Evolutionary conservation across 495 filamentous ascomycete species (phyloP).

Genomic region (Talaromyces ruber): DNA sequence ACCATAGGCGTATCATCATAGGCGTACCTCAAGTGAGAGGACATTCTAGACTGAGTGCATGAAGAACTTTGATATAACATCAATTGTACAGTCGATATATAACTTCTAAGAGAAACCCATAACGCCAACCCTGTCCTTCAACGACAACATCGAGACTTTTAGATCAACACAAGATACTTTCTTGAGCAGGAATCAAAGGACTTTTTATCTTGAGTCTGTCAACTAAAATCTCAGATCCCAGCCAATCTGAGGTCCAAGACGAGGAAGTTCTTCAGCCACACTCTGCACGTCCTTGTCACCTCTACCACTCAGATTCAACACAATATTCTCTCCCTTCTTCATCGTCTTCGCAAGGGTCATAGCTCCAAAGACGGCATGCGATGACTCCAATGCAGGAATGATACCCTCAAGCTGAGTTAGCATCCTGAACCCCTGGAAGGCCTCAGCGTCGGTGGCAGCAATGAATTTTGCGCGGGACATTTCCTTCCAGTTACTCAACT

Average conservation of each 20-base stretch:
- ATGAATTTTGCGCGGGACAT: slow-evolving; percentile 76
- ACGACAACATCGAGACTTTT: not conserved
- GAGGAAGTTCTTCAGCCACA: slow-evolving; percentile 89
- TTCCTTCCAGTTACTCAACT: slow-evolving; percentile 90
- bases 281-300: slow-evolving; percentile 99
- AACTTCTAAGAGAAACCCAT: not conserved
- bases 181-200: not conserved
- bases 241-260: slow-evolving; percentile 80
- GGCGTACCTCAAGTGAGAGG: too few species aligned
- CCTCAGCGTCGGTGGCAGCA: slow-evolving; percentile 85
- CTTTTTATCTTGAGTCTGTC: not conserved
- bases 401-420: slow-evolving; percentile 86
- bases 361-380: slow-evolving; percentile 85
- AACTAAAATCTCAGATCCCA: slow-evolving; percentile 80
- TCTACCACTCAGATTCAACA: slow-evolving; percentile 88
- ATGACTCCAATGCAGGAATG: slow-evolving; percentile 89
- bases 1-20: too few species aligned
- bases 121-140: not conserved
- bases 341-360: slow-evolving; percentile 87
- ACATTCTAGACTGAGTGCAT: not conserved
- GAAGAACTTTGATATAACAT: not conserved
- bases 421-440: slow-evolving; percentile 80
- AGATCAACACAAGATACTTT: not conserved
- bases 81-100: not conserved
- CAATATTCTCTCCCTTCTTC: slow-evolving; percentile 78